A percentile compares a stretch with the other conserved stretches of the same genome.
These are phyloP conservation scores for Phytophthora sp. DNA, from an alignment of 352 stramenopile species.

Conservation along the genomic window DNA sequence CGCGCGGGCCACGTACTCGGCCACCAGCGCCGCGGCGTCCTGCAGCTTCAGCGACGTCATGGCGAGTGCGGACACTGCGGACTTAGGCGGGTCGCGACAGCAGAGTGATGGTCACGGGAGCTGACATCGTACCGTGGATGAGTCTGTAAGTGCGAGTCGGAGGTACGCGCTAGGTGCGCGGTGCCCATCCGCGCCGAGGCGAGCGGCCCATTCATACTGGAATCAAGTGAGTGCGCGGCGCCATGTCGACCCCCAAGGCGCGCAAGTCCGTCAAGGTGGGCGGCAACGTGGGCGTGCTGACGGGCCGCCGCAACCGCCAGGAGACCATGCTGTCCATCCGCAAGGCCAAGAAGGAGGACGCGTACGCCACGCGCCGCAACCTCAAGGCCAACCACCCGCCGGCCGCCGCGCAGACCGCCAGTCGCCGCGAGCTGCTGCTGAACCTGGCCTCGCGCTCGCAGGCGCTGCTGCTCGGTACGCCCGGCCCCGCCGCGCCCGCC, in stretches of 20 bases:
- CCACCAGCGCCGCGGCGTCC: constrained; percentile 16
- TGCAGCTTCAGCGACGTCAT: constrained; percentile 10
- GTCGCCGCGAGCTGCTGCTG: constrained; percentile 74
- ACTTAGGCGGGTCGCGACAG: too few relatives aligned
- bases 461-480: constrained; percentile 68
- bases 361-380: constrained; percentile 86
- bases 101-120: neutral
- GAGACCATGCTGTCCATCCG: constrained; percentile 88
- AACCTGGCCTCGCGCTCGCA: constrained; percentile 83
- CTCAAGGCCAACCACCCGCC: constrained; percentile 80
- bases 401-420: constrained; percentile 44
- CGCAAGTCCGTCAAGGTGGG: constrained; percentile 83
- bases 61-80: neutral
- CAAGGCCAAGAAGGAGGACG: constrained; percentile 91
- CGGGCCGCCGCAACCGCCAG: constrained; percentile 81
- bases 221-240: constrained; percentile 23
- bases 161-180: neutral
- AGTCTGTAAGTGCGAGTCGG: neutral
- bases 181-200: neutral
- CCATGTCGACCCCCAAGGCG: constrained; percentile 47
- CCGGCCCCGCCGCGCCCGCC: neutral
- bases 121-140: too few relatives aligned
- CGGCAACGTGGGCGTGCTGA: constrained; percentile 73
- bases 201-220: constrained; percentile 12
- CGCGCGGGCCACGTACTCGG: constrained; percentile 17